Percentiles rank a stretch among this genome's conserved stretches.
phyloP scores from a whole-genome alignment of 1,284 basidiomycete species.

The Rhodotorula sp. region DNA sequence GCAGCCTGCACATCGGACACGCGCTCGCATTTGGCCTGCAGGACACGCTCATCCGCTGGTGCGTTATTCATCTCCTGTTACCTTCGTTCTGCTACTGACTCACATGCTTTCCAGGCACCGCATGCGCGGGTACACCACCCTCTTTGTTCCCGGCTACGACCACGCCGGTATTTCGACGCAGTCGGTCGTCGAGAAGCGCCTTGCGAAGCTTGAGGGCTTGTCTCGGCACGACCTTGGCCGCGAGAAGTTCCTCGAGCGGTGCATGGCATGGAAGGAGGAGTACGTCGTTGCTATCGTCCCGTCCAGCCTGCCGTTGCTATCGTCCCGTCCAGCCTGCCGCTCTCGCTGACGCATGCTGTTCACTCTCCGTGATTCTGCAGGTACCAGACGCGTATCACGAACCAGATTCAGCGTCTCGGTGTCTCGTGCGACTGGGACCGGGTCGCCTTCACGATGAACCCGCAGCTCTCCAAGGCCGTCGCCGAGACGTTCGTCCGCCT shows the following conservation, averaged over 20 bases:
- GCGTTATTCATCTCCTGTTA: slow-evolving; percentile 44
- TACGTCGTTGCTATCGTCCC: slow-evolving; percentile 52
- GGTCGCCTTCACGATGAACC: slow-evolving; percentile 93
- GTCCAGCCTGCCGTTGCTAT: slow-evolving; percentile 52
- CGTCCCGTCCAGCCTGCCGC: slow-evolving; percentile 42
- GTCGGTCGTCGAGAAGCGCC: slow-evolving; percentile 91
- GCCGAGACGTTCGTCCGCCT: slow-evolving; percentile 87
- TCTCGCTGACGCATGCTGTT: too few relatives aligned
- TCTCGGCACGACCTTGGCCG: slow-evolving; percentile 92
- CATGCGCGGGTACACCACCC: slow-evolving; percentile 89
- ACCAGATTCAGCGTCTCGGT: slow-evolving; percentile 84
- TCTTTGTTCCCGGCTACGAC: slow-evolving; percentile 94
- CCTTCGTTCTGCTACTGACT: neutral
- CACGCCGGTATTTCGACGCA: slow-evolving; percentile 99
- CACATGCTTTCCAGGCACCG: slow-evolving; percentile 67
- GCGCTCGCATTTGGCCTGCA: slow-evolving; percentile 91
- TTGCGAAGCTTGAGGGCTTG: slow-evolving; percentile 80
- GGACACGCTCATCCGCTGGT: slow-evolving; percentile 86
- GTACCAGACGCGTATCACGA: slow-evolving; percentile 87
- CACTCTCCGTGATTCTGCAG: slow-evolving; percentile 50
- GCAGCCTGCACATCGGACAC: slow-evolving; percentile 94
- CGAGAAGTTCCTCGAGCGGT: slow-evolving; percentile 86
- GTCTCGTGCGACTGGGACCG: slow-evolving; percentile 94
- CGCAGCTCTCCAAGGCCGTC: slow-evolving; percentile 82
- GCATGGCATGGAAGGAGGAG: slow-evolving; percentile 98